Base-by-base conservation (phyloP, 192 early-diverging fungal species). In the Backusella mclennaniae region DNA sequence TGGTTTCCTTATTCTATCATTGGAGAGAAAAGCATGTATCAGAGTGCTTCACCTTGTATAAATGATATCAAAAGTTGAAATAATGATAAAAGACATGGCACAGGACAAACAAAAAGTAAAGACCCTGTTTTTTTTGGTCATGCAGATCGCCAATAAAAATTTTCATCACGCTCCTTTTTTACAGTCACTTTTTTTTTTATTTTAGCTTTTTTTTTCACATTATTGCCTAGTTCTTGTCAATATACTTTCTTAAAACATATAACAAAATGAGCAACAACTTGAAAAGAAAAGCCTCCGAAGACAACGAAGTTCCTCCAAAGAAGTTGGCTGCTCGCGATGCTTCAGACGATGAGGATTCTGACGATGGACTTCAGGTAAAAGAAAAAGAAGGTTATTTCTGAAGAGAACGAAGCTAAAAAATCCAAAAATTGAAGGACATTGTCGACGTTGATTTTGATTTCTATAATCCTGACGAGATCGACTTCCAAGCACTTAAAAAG, bases 401-500 rank as follows among this genome's bases (percentile, higher is more conserved):
- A 14, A 7, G 4, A 23, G 31, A 9, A 39, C 9, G 38, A 67
- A 4, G 8, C 66, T 67, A 23, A 26, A 67, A n/a, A n/a, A 49
- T 6, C 0, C 4, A 39, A n/a, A 38, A 21, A 39, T 42, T 67
- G 23, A 67, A 88, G 87, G 86, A 89, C 63, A 84, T 89, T 29
- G 88, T 98, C 42, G 89, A 98, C 80, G 93, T 98, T 5, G 96
- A 98, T 76, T 97, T 98, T 85, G 97, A 98, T 77, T 99, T 98
- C 81, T 96, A 94, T 84, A 93, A 96, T 71, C 93, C 94, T n/a
- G 87, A 92, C 74, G 87, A 89, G 38, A 88, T 90, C 35, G 97
- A 99, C 82, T 99, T 93, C 75, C 96, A 97, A 77, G 92, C 95
- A 5, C 85, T 97, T 77, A 99, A 99, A 82, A 89, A 90, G 35